Base-by-base conservation (phyloP, 139 green algal species). In the Astrephomene gubernaculifera region DNA sequence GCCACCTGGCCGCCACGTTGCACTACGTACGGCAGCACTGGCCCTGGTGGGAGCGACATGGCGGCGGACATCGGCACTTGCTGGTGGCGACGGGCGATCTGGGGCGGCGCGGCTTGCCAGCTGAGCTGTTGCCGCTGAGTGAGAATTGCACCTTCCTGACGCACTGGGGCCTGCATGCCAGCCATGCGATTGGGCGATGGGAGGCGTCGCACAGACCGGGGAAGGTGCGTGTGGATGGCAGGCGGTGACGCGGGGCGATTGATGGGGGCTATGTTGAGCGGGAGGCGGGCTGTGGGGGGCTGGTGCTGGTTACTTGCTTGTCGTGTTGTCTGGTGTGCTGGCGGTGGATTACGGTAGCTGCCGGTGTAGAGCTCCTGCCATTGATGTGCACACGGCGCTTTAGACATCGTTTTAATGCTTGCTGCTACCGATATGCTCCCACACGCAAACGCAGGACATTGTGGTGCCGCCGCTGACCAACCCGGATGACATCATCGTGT, bases 41-140 rank as follows among this genome's bases (percentile, higher is more conserved):
- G 87, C 87, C 87, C 12, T 91, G 83, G 83, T 91, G 87, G 87
- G 79, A 91, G 71, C 27, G 64, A 9, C 31, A 72, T 33, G 14
- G 49, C 24, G 87, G 83, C 49, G 53, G 52, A 0, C 64, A 76
- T 36, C 39, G 71, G 35, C 87, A 91, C 82, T 38, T 90, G 39
- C 44, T 90, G 53, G 74, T 86, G 25, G 81, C 74, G 19, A 57
- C 81, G 43, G 81, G 86, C 5, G 86, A 90, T 41, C 41, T 53
- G 21, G 86, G 86, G 1, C 79, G 79, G 4, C 33, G 35, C 19
- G 38, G 64, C 19, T 21, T 85, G 45, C 21, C 61, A 4, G 19
- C 52, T 0, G 38, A 64, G 57, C 36, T 71, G 12, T 29, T 53
- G 31, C 5, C 2, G 8, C 8, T 81, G 64, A 54, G 49, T 0